Evolutionary conservation across 106 monocot genomes (phyloP), one percentile per base, ranked within the genome.

Genomic region (Iris macrosiphon): DNA sequence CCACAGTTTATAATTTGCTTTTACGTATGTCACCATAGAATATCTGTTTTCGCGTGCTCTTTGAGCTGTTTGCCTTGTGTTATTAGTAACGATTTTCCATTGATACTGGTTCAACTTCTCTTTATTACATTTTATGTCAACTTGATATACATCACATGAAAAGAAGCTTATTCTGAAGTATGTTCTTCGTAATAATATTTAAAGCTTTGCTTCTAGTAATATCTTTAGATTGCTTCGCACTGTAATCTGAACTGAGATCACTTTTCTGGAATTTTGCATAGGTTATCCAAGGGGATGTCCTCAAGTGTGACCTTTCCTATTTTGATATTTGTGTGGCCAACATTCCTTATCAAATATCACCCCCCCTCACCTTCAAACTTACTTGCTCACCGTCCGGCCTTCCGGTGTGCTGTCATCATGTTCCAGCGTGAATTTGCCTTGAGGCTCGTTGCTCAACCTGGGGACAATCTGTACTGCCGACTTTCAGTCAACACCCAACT

Each of bases 291-390:
- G 96, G 90, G 64, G 96, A 96, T 56, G 86, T 96, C 2, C 80
- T 96, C 18, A 96, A 86, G 64, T 72, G 68, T 39, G 80, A 90
- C 38, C 90, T 96, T 9, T 90, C 96, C 0, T 96, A 96, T 72
- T 96, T 96, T 32, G 96, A 96, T 62, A 83, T 96, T 0, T 96
- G 96, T 58, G 96, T 96, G 14, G 96, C 90, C 0, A 96, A 96
- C 49, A 96, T 96, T 34, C 86, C 96, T 0, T 96, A 96, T 57
- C 85, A 96, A 48, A 96, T 96, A 16, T 96, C 90, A 3, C 83
- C 96, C 5, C 96, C 90, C 0, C 75, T 96, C 21, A 96, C 96
- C 4, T 96, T 90, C 77, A 96, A 90, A 77, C 72, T 96, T 24
- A n/a, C 73, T 96, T 0, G 52, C 96, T 0, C 89, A 86, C 72